Conservation (phyloP, 2,329 filamentous ascomycete species). For the Pseudogymnoascus sp. region DNA sequence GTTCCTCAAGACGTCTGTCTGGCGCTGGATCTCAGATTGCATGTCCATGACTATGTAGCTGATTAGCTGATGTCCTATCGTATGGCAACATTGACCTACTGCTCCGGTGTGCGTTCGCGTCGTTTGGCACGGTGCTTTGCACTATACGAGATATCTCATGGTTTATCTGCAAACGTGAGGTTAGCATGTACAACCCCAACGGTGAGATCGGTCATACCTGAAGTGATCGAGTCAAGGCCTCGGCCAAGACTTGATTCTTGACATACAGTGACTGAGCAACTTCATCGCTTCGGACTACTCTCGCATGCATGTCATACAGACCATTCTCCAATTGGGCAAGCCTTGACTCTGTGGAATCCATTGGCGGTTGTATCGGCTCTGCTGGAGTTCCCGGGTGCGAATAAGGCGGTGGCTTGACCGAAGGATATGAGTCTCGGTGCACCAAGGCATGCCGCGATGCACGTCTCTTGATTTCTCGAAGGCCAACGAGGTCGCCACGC, state of each 20-base stretch:
- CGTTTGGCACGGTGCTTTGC: slow-evolving; percentile 64
- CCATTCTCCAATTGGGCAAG: slow-evolving; percentile 71
- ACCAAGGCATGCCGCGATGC: slow-evolving; percentile 90
- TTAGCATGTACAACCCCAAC: slow-evolving; percentile 12
- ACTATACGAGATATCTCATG: slow-evolving; percentile 75
- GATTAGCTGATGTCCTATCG: slow-evolving; percentile 22
- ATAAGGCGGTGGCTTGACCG: slow-evolving; percentile 60
- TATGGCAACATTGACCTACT: slow-evolving; percentile 46
- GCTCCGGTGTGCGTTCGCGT: slow-evolving; percentile 75
- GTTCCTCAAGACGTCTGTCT: slow-evolving; percentile 48
- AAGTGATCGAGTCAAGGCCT: slow-evolving; percentile 68
- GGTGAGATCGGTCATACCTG: slow-evolving; percentile 40
- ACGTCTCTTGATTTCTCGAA: slow-evolving; percentile 91
- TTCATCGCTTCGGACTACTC: slow-evolving; percentile 78
- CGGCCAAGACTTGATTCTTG: slow-evolving; percentile 75
- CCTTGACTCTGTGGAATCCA: slow-evolving; percentile 70
- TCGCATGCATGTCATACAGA: slow-evolving; percentile 69
- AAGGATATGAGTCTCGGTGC: slow-evolving; percentile 80
- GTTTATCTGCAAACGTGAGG: slow-evolving; percentile 56
- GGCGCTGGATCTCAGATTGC: slow-evolving; percentile 54
- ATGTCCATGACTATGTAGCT: slow-evolving; percentile 43
- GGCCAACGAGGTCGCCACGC: slow-evolving; percentile 79
- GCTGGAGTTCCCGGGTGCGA: slow-evolving; percentile 81
- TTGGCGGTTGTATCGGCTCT: slow-evolving; percentile 64
- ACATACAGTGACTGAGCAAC: slow-evolving; percentile 69